Percentiles rank a stretch among this genome's conserved stretches.
phyloP scores from a whole-genome alignment of 2,329 filamentous ascomycete genomes.

The Colletotrichum sp. region DNA sequence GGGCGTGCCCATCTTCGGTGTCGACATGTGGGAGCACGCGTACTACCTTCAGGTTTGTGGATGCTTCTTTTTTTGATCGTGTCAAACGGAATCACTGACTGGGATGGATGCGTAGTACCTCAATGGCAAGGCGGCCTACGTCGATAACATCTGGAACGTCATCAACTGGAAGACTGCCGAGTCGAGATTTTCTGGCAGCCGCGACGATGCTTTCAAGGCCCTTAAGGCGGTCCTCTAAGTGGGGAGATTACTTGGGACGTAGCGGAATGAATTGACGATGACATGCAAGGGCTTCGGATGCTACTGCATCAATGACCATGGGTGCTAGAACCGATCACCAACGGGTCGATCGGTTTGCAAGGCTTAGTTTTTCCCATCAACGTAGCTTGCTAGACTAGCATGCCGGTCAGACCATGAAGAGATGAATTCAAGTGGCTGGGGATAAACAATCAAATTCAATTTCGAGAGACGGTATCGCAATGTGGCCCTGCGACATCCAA shows the following conservation, averaged over 20 bases:
- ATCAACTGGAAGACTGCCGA: slow-evolving; percentile 80
- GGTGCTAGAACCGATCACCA: neutral
- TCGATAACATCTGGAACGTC: slow-evolving; percentile 78
- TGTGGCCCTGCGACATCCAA: neutral
- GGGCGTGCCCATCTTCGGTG: slow-evolving; percentile 72
- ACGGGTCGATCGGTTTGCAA: neutral
- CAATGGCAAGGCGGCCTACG: slow-evolving; percentile 77
- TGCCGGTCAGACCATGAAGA: neutral
- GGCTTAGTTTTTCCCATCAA: neutral
- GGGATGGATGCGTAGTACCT: slow-evolving; percentile 62
- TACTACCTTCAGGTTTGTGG: slow-evolving; percentile 77
- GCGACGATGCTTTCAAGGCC: slow-evolving; percentile 50
- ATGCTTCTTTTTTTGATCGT: neutral
- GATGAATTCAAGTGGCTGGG: neutral
- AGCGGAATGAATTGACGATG: neutral
- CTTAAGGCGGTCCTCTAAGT: slow-evolving; percentile 46
- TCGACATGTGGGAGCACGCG: slow-evolving; percentile 95
- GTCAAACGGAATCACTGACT: neutral
- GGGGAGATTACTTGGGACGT: neutral
- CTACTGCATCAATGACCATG: neutral
- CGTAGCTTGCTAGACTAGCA: neutral
- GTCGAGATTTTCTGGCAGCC: slow-evolving; percentile 58
- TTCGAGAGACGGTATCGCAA: neutral
- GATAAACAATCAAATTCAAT: neutral
- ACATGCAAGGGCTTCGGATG: neutral